These are phyloP conservation scores for Corymbia calophylla DNA, from an alignment of 441 rosid genomes.

Conservation along the genomic window DNA sequence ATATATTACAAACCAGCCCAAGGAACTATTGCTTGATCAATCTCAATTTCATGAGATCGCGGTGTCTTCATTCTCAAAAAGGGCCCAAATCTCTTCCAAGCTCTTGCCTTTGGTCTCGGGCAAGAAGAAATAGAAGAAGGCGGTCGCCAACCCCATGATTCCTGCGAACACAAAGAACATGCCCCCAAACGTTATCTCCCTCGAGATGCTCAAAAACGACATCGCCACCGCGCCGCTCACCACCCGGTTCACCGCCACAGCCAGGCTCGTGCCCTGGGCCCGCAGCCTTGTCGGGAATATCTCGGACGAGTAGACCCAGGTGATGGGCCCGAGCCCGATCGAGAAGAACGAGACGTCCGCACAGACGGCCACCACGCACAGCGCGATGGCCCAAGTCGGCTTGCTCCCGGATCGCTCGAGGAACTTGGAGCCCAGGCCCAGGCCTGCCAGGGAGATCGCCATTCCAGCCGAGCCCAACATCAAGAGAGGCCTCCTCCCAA, in stretches of 20 bases:
- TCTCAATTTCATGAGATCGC: not conserved
- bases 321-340: slow-evolving; percentile 26
- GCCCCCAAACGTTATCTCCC: slow-evolving; percentile 21
- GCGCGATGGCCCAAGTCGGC: not conserved
- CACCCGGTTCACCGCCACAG: slow-evolving; percentile 51
- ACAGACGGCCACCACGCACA: slow-evolving; percentile 5
- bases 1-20: not conserved
- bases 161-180: slow-evolving; percentile 21
- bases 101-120: slow-evolving; percentile 36
- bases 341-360: slow-evolving; percentile 46
- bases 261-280: slow-evolving; percentile 35
- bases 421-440: slow-evolving; percentile 45
- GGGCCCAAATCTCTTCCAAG: slow-evolving; percentile 38
- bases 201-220: slow-evolving; percentile 24
- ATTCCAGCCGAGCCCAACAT: slow-evolving; percentile 46
- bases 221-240: slow-evolving; percentile 42
- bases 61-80: slow-evolving; percentile 29
- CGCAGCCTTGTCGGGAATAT: slow-evolving; percentile 9
- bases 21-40: not conserved
- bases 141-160: slow-evolving; percentile 12
- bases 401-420: slow-evolving; percentile 15
- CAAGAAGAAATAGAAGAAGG: slow-evolving; percentile 28
- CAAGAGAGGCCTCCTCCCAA: slow-evolving; percentile 53
- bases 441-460: slow-evolving; percentile 21
- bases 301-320: slow-evolving; percentile 18